Conservation (phyloP, 2,329 filamentous ascomycete genomes). For the Colletotrichum sp. region DNA sequence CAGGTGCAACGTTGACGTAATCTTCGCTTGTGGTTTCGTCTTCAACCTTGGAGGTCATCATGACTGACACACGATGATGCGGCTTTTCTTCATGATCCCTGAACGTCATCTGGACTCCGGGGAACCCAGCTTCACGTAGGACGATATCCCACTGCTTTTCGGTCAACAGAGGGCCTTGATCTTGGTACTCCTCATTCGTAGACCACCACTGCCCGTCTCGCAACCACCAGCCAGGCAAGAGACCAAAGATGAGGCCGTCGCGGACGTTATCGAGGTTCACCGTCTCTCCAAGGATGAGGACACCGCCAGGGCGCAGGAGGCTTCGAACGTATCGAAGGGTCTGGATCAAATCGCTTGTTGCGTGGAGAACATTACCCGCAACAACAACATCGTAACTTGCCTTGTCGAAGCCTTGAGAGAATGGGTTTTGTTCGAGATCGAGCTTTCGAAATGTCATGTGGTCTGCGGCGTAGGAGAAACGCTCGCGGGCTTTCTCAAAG, state of each 20-base stretch:
- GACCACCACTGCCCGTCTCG: not conserved
- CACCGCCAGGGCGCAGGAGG: conserved; percentile 31
- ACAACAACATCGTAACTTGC: conserved; percentile 39
- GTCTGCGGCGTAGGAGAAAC: conserved; percentile 26
- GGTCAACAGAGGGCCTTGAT: conserved; percentile 26
- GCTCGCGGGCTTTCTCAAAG: conserved; percentile 39
- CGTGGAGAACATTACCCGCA: conserved; percentile 34
- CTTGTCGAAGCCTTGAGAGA: conserved; percentile 35
- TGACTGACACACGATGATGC: not conserved
- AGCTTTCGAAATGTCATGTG: conserved; percentile 25
- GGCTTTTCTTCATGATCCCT: conserved; percentile 20
- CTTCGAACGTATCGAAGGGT: conserved; percentile 22
- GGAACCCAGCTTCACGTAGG: conserved; percentile 21
- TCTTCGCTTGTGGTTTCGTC: not conserved
- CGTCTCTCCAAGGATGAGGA: conserved; percentile 26
- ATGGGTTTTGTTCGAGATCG: conserved; percentile 35
- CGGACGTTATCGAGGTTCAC: conserved; percentile 19
- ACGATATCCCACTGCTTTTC: conserved; percentile 24
- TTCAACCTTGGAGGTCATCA: not conserved
- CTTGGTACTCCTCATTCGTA: conserved; percentile 13
- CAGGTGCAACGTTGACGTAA: not conserved
- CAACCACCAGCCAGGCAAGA: conserved; percentile 43
- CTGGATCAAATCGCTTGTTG: conserved; percentile 27
- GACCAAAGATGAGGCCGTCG: conserved; percentile 32
- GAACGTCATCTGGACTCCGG: conserved; percentile 26